Evolutionary conservation across 2,329 filamentous ascomycete genomes (phyloP).

Genomic region (Fusarium fracticaudum): DNA sequence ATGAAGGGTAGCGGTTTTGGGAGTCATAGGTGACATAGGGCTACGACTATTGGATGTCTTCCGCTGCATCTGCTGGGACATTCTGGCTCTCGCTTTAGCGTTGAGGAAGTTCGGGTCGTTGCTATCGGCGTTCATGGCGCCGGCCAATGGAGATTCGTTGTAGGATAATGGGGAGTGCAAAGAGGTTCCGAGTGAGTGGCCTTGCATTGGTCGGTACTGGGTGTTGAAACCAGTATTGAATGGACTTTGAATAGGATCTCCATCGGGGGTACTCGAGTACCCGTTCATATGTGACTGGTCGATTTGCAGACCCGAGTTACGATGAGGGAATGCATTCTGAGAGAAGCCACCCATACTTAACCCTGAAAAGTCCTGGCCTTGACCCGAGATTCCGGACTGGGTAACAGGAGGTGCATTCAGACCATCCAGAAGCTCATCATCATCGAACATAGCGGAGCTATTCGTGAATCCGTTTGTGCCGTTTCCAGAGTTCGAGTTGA

Average conservation of each 20-base stretch:
- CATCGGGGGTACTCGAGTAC: slow-evolving; percentile 92
- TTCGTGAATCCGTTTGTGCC: slow-evolving; percentile 78
- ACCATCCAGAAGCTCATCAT: slow-evolving; percentile 87
- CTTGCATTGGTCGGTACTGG: slow-evolving; percentile 77
- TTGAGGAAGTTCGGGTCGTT: slow-evolving; percentile 68
- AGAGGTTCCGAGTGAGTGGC: slow-evolving; percentile 64
- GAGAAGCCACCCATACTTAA: slow-evolving; percentile 66
- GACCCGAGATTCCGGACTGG: slow-evolving; percentile 61
- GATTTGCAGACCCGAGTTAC: slow-evolving; percentile 54
- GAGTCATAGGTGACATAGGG: slow-evolving; percentile 72
- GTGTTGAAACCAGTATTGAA: slow-evolving; percentile 84
- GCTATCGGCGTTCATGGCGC: slow-evolving; percentile 60
- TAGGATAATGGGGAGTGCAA: slow-evolving; percentile 54
- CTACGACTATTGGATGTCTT: slow-evolving; percentile 79
- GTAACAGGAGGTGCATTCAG: slow-evolving; percentile 66
- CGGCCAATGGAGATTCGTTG: slow-evolving; percentile 52
- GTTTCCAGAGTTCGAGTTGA: slow-evolving; percentile 66
- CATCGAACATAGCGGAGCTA: slow-evolving; percentile 81
- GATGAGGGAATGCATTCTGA: slow-evolving; percentile 64
- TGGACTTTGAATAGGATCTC: slow-evolving; percentile 90
- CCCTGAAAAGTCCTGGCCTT: slow-evolving; percentile 65
- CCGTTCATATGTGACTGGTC: slow-evolving; percentile 78
- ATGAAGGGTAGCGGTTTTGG: slow-evolving; percentile 82
- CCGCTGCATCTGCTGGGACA: slow-evolving; percentile 72
- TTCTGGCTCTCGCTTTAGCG: slow-evolving; percentile 66